Percentiles rank a stretch among this genome's conserved stretches.
Evolutionary conservation across 2,329 filamentous ascomycete genomes (phyloP).

Genomic region (Fusarium sp.): DNA sequence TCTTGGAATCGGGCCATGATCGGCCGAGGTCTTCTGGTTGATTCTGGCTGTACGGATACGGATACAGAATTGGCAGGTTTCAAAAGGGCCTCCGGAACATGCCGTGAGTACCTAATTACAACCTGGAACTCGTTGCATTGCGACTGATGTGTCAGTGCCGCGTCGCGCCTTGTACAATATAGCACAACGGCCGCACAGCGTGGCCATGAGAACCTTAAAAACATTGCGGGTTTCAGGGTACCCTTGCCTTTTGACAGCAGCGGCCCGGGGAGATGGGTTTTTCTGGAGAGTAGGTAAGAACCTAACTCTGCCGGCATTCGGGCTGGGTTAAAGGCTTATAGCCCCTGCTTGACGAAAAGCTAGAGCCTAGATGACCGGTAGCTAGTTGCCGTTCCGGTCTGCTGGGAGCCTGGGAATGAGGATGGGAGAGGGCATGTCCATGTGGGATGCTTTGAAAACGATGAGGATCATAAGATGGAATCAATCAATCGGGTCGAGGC

Average conservation of each 20-base stretch:
- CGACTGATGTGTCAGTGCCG: not conserved
- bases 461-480: conserved; percentile 4
- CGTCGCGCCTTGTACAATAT: not conserved
- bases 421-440: too few relatives aligned
- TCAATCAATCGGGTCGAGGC: conserved; percentile 13
- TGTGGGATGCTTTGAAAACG: too few relatives aligned
- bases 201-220: conserved; percentile 26
- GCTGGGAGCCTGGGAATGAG: conserved; percentile 15
- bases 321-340: not conserved
- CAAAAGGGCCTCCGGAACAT: too few relatives aligned
- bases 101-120: too few relatives aligned
- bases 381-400: conserved; percentile 8
- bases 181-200: conserved; percentile 24
- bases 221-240: conserved; percentile 15
- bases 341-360: conserved; percentile 1
- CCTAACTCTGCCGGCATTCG: conserved; percentile 9
- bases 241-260: conserved; percentile 18
- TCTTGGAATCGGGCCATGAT: too few relatives aligned
- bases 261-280: conserved; percentile 11
- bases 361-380: conserved; percentile 8
- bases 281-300: not conserved
- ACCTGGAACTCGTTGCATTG: too few relatives aligned
- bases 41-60: too few relatives aligned
- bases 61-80: too few relatives aligned
- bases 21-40: too few relatives aligned